Evolutionary conservation across 345 rosid species (phyloP), one percentile per base, ranked within the genome.

Genomic region (Lumnitzera racemosa): DNA sequence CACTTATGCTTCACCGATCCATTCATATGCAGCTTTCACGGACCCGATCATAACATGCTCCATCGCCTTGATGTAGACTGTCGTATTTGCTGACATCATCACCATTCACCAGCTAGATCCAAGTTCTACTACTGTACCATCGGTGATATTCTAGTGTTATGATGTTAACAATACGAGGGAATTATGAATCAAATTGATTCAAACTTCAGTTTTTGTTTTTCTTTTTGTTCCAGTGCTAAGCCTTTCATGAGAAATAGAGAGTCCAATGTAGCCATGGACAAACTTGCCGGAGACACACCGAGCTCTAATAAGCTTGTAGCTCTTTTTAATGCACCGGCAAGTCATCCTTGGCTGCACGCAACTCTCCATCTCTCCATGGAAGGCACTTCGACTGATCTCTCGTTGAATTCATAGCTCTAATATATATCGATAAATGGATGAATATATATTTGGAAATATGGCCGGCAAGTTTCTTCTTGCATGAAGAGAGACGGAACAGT

Each of bases 341-440:
- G 68, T 69, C 72, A 68, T 68, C 72, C 72, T 68, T 68, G 72
- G 72, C 72, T 68, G 67, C 67, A 49, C 29, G 53, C 43, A 43
- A 51, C 67, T 68, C 67, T 62, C 72, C 46, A 15, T 62, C 55
- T 29, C 62, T 46, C 57, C 72, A 62, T 68, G 63, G 67, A 69
- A 49, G 55, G 23, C 64, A 27, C 15, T 24, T n/a, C 52, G 8
- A 24, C 36, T 23, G 24, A 16, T 16, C 27, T 36, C 43, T 36
- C 43, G 43, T 16, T 12, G 15, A 46, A 56, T 11, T 47, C n/a
- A 8, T 10, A 36, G 15, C 6, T 1, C 13, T 20, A 15, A 0
- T 14, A 27, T 12, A 7, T 15, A 4, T 11, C 3, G 20, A 20
- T 20, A 20, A 20, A 14, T 56, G 9, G 24, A 23, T 11, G 47